Percentiles rank a stretch among this genome's conserved stretches.
Conservation (phyloP, 441 rosid species). For the Jatropha multifida region DNA sequence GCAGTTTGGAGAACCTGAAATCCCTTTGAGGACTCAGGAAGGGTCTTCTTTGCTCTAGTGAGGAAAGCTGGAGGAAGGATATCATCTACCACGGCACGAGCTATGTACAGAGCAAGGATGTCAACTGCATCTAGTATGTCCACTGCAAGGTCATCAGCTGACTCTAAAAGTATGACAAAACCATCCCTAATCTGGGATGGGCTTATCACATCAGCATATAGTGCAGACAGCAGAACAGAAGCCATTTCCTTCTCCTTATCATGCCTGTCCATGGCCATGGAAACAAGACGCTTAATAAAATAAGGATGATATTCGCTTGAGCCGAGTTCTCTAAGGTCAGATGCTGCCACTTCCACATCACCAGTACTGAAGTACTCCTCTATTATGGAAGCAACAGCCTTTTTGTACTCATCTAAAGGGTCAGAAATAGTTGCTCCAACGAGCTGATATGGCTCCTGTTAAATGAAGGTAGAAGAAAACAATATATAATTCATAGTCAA, state of each 20-base stretch:
- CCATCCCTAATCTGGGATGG: conserved; percentile 95
- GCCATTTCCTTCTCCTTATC: conserved; percentile 99
- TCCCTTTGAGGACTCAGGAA: conserved; percentile 85
- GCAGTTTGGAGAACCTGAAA: conserved; percentile 82
- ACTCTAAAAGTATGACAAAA: conserved; percentile 92
- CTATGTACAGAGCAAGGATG: conserved; percentile 84
- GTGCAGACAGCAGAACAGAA: conserved; percentile 83
- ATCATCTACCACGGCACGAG: conserved; percentile 97
- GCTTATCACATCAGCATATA: conserved; percentile 88
- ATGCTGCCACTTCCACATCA: conserved; percentile 85
- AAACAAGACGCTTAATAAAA: conserved; percentile 87
- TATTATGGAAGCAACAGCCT: conserved; percentile 73
- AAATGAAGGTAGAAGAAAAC: conserved; percentile 2
- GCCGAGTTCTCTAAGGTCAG: conserved; percentile 94
- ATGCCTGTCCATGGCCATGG: conserved; percentile 98
- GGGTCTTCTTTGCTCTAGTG: conserved; percentile 74
- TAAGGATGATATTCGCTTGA: conserved; percentile 88
- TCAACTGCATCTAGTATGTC: conserved; percentile 89
- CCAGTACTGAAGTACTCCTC: conserved; percentile 94
- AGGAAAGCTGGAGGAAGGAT: conserved; percentile 94
- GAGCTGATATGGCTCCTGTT: conserved; percentile 86
- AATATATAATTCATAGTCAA: neutral
- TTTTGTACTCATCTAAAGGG: conserved; percentile 95
- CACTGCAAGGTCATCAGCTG: conserved; percentile 93
- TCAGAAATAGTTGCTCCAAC: conserved; percentile 84